Conservation (phyloP, 306 rosid genomes). For the Medicago truncatula region MtrunA17r5.0-ANR NC_053049.1:34145501-34146000, state of each 20-base stretch:
- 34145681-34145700: conserved; percentile 72
- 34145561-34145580: conserved; percentile 46
- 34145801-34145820: conserved; percentile 88
- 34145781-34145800: conserved; percentile 93
- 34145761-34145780: conserved; percentile 78
- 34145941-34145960: conserved; percentile 16
- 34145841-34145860: conserved; percentile 94
- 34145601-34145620: conserved; percentile 46
- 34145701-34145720: conserved; percentile 65
- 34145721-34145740: conserved; percentile 68
- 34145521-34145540: conserved; percentile 47
- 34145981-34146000: too few relatives aligned
- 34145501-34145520: conserved; percentile 48
- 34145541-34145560: conserved; percentile 49
- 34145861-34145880: conserved; percentile 76
- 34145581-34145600: conserved; percentile 44
- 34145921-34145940: conserved; percentile 23
- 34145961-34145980: neutral
- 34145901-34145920: conserved; percentile 28
- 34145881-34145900: conserved; percentile 89
- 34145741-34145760: conserved; percentile 82
- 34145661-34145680: conserved; percentile 50
- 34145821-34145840: conserved; percentile 92
- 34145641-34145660: conserved; percentile 41
- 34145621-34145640: conserved; percentile 45